phyloP scores from a whole-genome alignment of 78 protist species.

The slime mould (Dictyostelium discoideum) region dicty_2.7 NC_007088.5:215501-216000 shows the following conservation, averaged over 20 bases:
- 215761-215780: conserved; percentile 3
- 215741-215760: conserved; percentile 27
- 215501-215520: conserved; percentile 35
- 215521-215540: conserved; percentile 69
- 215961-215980: conserved; percentile 17
- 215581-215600: conserved; percentile 40
- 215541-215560: conserved; percentile 70
- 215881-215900: conserved; percentile 33
- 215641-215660: too few species aligned
- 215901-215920: conserved; percentile 7
- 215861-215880: conserved; percentile 29
- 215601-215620: conserved; percentile 50
- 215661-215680: too few species aligned
- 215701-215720: too few species aligned
- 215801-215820: conserved; percentile 26
- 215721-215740: conserved; percentile 10
- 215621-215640: too few species aligned
- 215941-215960: background rate
- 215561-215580: conserved; percentile 74
- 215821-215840: conserved; percentile 14
- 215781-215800: conserved; percentile 16
- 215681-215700: too few species aligned
- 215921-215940: background rate
- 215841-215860: conserved; percentile 19
- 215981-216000: conserved; percentile 33